A percentile compares a stretch with the other conserved stretches of the same genome.
phyloP scores from a whole-genome alignment of 768 basidiomycete genomes.

The Kwoniella heveanensis region DNA sequence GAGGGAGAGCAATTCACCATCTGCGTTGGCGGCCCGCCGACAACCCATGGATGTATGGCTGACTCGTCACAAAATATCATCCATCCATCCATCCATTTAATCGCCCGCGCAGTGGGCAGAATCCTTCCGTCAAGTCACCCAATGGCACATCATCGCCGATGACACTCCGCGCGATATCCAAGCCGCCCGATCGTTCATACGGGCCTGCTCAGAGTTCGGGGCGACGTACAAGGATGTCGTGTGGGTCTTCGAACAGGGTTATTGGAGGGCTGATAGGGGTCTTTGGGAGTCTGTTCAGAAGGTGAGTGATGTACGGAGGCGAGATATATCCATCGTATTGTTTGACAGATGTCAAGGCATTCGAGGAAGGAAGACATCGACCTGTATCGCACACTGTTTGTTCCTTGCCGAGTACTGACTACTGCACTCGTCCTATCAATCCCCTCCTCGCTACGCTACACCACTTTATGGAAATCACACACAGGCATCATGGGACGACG shows the following conservation, averaged over 20 bases:
- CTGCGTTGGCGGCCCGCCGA: too few species aligned
- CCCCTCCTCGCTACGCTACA: too few species aligned
- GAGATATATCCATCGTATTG: too few species aligned
- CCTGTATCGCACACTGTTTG: not conserved
- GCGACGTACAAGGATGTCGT: conserved; percentile 52
- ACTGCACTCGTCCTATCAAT: too few species aligned
- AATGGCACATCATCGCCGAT: conserved; percentile 38
- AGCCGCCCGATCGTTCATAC: conserved; percentile 34
- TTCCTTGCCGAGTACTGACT: not conserved
- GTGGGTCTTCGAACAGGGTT: conserved; percentile 74
- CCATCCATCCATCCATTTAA: too few species aligned
- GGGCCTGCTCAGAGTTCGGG: conserved; percentile 21
- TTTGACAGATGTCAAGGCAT: too few species aligned
- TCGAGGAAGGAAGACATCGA: too few species aligned
- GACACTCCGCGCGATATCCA: not conserved
- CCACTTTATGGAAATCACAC: not conserved
- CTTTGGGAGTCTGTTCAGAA: conserved; percentile 61
- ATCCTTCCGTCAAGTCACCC: conserved; percentile 22
- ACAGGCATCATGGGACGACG: conserved; percentile 51
- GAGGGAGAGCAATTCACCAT: too few species aligned
- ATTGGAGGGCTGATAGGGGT: conserved; percentile 66
- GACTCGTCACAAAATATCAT: too few species aligned
- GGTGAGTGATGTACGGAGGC: conserved; percentile 25
- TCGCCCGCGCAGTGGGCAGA: conserved; percentile 24
- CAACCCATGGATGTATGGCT: too few species aligned